These are phyloP conservation scores for Phytopythium ostracodes DNA, from an alignment of 352 stramenopile species.

Conservation along the genomic window DNA sequence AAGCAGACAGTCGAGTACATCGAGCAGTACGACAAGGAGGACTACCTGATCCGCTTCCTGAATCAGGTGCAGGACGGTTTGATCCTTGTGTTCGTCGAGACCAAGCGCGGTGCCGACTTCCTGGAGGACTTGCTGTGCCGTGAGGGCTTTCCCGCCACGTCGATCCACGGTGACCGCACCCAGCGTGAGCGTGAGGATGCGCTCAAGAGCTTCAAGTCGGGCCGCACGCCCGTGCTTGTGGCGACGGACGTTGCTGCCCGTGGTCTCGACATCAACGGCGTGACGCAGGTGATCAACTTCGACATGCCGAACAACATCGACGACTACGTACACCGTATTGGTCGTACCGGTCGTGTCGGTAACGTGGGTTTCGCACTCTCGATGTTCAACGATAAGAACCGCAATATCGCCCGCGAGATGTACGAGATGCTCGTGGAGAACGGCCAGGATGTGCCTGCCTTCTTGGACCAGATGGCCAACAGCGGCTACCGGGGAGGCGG, in stretches of 20 bases:
- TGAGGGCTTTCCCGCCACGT: constrained; percentile 89
- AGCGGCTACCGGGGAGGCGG: constrained; percentile 67
- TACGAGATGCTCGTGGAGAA: constrained; percentile 96
- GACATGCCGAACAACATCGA: constrained; percentile 98
- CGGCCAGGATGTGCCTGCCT: constrained; percentile 92
- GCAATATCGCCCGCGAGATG: constrained; percentile 96
- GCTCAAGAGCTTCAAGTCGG: constrained; percentile 91
- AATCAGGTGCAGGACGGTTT: constrained; percentile 89
- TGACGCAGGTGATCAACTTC: constrained; percentile 98
- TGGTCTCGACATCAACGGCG: constrained; percentile 98
- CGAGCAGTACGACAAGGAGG: constrained; percentile 95
- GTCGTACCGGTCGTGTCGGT: constrained; percentile 97
- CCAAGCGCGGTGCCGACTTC: constrained; percentile 96
- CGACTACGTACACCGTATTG: constrained; percentile 99
- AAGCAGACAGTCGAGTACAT: constrained; percentile 98
- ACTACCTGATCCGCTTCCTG: constrained; percentile 95
- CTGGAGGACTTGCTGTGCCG: constrained; percentile 95
- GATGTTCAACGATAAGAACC: constrained; percentile 99
- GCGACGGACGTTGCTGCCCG: constrained; percentile 98
- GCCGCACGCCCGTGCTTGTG: constrained; percentile 92
- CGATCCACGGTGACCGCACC: constrained; percentile 98
- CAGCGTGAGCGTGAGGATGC: constrained; percentile 94
- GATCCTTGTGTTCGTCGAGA: constrained; percentile 99
- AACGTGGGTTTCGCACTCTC: constrained; percentile 96
- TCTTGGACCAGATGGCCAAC: constrained; percentile 93